Evolutionary conservation across 768 basidiomycete species (phyloP), one percentile per base, ranked within the genome.

Genomic region (Zangia roseola): DNA sequence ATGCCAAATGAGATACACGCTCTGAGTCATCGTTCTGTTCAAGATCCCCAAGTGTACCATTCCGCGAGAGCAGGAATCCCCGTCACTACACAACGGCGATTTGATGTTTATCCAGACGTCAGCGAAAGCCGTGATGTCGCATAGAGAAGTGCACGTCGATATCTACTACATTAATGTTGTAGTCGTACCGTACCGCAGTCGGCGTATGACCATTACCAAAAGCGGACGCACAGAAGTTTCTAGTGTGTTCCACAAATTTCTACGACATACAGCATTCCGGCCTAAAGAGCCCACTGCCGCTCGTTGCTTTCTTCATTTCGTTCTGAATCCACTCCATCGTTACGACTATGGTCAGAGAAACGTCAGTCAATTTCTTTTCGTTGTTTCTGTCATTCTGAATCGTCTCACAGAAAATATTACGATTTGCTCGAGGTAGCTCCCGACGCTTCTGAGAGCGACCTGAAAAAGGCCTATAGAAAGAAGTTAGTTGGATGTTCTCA

Each of bases 391-490:
- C 33, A 12, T 19, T n/a, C 43, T 47, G 34, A 41, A 45, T 16
- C 19, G 35, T 51, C 46, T 35, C 40, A 21, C 69, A 92, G 91
- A 60, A 88, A 92, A 82, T 91, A 79, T 68, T 92, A 97, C 73
- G 93, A 97, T 71, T 81, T 97, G 52, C 83, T 98, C 41, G 94
- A 94, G 56, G 92, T 91, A 25, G 56, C 80, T 10, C 82, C 89
- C 42, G 78, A 78, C 59, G 91, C 88, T 28, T 85, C 84, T 35
- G 94, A 95, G 51, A 62, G 76, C 40, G 93, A 94, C 45, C 81
- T 95, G 62, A 95, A 94, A 78, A 94, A 94, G 69, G 93, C 93
- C 25, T 95, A 94, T 75, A 87, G 91, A 59, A 94, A 93, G 74
- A 93, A 92, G 91, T 92, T 54, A 24, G 68, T 53, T 14, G 20